phyloP scores from a whole-genome alignment of 2,329 filamentous ascomycete genomes.

The Phaeophleospora eucalypticola region DNA sequence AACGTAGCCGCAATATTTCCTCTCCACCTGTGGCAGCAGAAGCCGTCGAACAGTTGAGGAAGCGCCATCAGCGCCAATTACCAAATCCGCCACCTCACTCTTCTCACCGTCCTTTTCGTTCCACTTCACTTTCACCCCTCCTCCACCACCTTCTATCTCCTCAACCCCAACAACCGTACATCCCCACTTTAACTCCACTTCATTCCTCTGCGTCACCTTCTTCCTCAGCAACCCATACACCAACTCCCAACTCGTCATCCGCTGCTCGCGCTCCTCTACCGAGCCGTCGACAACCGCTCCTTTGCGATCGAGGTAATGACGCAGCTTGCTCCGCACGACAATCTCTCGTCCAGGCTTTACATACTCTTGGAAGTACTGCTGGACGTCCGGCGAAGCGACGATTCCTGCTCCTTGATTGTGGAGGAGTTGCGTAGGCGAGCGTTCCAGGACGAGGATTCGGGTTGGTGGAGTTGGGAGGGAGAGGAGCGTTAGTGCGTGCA shows the following conservation, averaged over 20 bases:
- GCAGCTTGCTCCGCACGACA: slow-evolving; percentile 24
- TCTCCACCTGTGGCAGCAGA: slow-evolving; percentile 25
- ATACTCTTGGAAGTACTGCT: slow-evolving; percentile 42
- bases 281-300: slow-evolving; percentile 28
- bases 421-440: slow-evolving; percentile 40
- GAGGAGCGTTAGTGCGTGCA: slow-evolving; percentile 26
- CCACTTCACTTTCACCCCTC: slow-evolving; percentile 26
- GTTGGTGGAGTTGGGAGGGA: slow-evolving; percentile 21
- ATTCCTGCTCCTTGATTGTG: slow-evolving; percentile 49
- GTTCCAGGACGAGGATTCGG: slow-evolving; percentile 37
- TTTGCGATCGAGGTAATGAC: slow-evolving; percentile 29
- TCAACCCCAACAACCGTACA: slow-evolving; percentile 15
- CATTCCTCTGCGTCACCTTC: slow-evolving; percentile 37
- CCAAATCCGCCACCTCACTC: slow-evolving; percentile 31
- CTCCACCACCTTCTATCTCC: slow-evolving; percentile 19
- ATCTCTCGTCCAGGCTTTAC: slow-evolving; percentile 37
- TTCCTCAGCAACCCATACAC: slow-evolving; percentile 45
- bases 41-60: slow-evolving; percentile 27
- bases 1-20: slow-evolving; percentile 32
- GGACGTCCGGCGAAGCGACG: slow-evolving; percentile 38
- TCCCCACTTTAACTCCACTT: slow-evolving; percentile 22
- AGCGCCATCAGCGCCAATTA: slow-evolving; percentile 44
- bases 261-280: slow-evolving; percentile 35
- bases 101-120: slow-evolving; percentile 22
- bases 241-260: slow-evolving; percentile 48